Evolutionary conservation across 495 filamentous ascomycete species (phyloP), one percentile per base, ranked within the genome.

Genomic region (Hypoxylon trugodes): DNA sequence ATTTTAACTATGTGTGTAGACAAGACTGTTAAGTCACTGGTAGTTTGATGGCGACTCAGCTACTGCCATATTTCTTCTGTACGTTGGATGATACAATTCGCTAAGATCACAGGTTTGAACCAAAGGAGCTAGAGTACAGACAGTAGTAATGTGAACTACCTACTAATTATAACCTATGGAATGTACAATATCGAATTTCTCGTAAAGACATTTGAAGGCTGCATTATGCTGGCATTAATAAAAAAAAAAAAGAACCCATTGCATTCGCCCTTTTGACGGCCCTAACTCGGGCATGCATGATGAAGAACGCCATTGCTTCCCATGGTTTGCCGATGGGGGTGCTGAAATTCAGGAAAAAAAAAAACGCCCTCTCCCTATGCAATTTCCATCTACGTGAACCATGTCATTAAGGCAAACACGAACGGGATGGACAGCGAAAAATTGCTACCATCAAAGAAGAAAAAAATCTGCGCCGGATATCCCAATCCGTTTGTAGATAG

Each of bases 331-430:
- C 62, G 50, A 25, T 50, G 37, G 37, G 37, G 50, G 25, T 8
- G 26, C 25, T 50, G 28, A 28, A 37, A 37, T 3, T 15, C 35
- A 51, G 28, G 35, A 52, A 32, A 30, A 43, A 50, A 45, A 38
- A 48, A 38, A 66, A 66, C 64, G 64, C 64, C 64, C 16, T 61
- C 35, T 59, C 54, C 64, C 53, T 5, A 67, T 67, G 64, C 64
- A 67, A 54, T 67, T 53, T 67, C 64, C 58, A 54, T 67, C 58
- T 67, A 62, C 64, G 37, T 52, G 42, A 62, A 43, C 64, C 57
- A 24, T 56, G 28, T 58, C 36, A 28, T 38, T 24, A 41, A 40
- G 21, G 6, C 10, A 60, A 43, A 50, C 36, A 38, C n/a, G 19
- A 28, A 22, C 35, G 42, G 35, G 25, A 25, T 10, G 38, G 24